Conservation (phyloP, 495 filamentous ascomycete genomes). For the Penicillium steckii region DNA sequence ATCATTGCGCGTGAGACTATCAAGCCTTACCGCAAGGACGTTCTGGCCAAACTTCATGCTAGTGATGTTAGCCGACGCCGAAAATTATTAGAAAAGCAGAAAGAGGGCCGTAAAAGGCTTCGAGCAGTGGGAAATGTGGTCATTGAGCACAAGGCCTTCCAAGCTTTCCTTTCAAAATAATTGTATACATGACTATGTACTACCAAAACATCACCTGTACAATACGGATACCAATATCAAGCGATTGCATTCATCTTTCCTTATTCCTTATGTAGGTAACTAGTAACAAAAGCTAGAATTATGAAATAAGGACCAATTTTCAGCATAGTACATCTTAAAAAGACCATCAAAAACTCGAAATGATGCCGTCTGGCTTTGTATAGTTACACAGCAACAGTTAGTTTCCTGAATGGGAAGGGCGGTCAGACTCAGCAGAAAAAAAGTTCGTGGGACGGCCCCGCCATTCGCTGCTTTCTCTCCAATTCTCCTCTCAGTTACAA, state of each 20-base stretch:
- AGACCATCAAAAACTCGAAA: too few species aligned
- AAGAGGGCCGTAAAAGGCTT: conserved; percentile 89
- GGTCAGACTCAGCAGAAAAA: conserved; percentile 28
- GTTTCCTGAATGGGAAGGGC: conserved; percentile 13
- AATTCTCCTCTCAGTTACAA: conserved; percentile 8
- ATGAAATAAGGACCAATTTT: too few species aligned
- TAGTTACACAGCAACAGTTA: too few species aligned
- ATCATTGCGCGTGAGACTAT: conserved; percentile 92
- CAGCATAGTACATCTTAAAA: too few species aligned
- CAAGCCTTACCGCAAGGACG: conserved; percentile 95
- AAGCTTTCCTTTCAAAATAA: conserved; percentile 76
- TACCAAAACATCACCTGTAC: conserved; percentile 10
- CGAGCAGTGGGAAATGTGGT: conserved; percentile 71
- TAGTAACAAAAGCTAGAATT: too few species aligned
- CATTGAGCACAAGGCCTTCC: conserved; percentile 93
- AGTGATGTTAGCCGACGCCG: conserved; percentile 77
- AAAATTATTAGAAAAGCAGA: conserved; percentile 95
- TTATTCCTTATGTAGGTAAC: neutral
- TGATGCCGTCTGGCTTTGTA: too few species aligned
- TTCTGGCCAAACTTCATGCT: conserved; percentile 90
- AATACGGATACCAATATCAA: neutral
- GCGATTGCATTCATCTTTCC: neutral
- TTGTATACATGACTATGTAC: conserved; percentile 14
- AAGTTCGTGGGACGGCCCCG: conserved; percentile 34
- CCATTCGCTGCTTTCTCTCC: conserved; percentile 14